Evolutionary conservation across 495 filamentous ascomycete species (phyloP).

Genomic region (Hypomontagnella submonticulosa): DNA sequence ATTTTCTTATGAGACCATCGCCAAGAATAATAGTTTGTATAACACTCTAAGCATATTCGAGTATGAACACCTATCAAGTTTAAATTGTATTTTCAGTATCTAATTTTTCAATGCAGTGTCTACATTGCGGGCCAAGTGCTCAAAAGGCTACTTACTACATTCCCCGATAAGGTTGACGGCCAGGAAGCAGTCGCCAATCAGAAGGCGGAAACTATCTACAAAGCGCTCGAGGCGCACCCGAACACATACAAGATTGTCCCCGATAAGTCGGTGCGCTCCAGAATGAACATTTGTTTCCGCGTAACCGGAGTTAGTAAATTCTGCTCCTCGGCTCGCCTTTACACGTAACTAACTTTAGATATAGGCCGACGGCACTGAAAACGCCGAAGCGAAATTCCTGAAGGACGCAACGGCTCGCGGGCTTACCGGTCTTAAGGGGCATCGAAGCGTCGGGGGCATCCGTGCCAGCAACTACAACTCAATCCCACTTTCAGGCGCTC

Average conservation of each 20-base stretch:
- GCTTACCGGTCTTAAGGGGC: slow-evolving; percentile 80
- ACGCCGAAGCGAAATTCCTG: slow-evolving; percentile 79
- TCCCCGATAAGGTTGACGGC: slow-evolving; percentile 72
- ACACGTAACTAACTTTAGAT: slow-evolving; percentile 9
- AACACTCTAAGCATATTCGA: slow-evolving; percentile 96
- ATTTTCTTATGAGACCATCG: slow-evolving; percentile 80
- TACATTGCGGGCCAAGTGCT: slow-evolving; percentile 90
- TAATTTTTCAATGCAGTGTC: slow-evolving; percentile 59
- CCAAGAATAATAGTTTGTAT: slow-evolving; percentile 91
- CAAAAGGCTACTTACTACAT: slow-evolving; percentile 68
- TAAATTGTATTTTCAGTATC: not conserved
- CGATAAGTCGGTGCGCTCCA: slow-evolving; percentile 74
- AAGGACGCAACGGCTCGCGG: slow-evolving; percentile 71
- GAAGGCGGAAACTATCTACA: slow-evolving; percentile 81
- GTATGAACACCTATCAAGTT: slow-evolving; percentile 45
- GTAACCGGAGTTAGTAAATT: slow-evolving; percentile 60
- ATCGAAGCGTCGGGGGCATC: slow-evolving; percentile 81
- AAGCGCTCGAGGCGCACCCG: slow-evolving; percentile 75
- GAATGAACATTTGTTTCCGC: slow-evolving; percentile 95
- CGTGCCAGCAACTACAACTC: slow-evolving; percentile 74
- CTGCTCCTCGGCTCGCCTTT: not conserved
- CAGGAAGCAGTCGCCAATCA: slow-evolving; percentile 74
- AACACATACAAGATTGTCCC: slow-evolving; percentile 78
- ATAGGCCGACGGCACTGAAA: slow-evolving; percentile 65
- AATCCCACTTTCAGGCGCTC: slow-evolving; percentile 64